A percentile compares a stretch with the other conserved stretches of the same genome.
These are phyloP conservation scores for Neurospora sp. DNA, from an alignment of 495 filamentous ascomycete genomes.

Conservation along the genomic window DNA sequence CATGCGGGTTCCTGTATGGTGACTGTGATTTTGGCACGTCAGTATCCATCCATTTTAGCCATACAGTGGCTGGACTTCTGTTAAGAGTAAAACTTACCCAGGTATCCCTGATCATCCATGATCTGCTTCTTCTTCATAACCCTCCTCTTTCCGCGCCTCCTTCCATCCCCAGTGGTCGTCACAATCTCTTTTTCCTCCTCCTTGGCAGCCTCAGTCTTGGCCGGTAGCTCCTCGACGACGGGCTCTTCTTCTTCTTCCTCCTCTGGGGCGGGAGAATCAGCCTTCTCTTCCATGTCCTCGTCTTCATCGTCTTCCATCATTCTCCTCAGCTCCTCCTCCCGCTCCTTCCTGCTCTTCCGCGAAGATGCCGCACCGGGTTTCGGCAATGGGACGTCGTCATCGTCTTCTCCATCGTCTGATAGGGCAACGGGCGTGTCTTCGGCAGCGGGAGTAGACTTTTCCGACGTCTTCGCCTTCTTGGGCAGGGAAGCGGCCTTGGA, in stretches of 20 bases:
- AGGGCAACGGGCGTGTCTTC: slow-evolving; percentile 53
- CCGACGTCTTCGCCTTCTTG: slow-evolving; percentile 41
- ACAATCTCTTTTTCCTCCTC: slow-evolving; percentile 46
- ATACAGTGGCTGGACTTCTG: background rate
- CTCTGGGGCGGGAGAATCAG: slow-evolving; percentile 6
- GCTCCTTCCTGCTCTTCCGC: slow-evolving; percentile 55
- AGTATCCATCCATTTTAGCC: slow-evolving; percentile 1
- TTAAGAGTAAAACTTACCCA: slow-evolving; percentile 49
- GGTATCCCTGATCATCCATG: slow-evolving; percentile 88
- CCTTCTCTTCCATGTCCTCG: slow-evolving; percentile 23
- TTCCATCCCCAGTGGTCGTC: slow-evolving; percentile 48
- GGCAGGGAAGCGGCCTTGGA: slow-evolving; percentile 63
- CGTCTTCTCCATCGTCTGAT: slow-evolving; percentile 64
- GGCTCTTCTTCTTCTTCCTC: slow-evolving; percentile 16
- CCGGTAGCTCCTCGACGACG: slow-evolving; percentile 21
- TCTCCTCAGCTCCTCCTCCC: slow-evolving; percentile 59
- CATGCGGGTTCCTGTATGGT: slow-evolving; percentile 80
- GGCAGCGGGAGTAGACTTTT: slow-evolving; percentile 29
- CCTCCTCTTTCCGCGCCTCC: slow-evolving; percentile 68
- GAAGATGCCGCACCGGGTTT: slow-evolving; percentile 24
- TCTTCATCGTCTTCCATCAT: slow-evolving; percentile 86
- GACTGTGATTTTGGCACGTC: slow-evolving; percentile 41
- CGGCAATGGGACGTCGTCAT: slow-evolving; percentile 36
- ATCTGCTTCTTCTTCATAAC: slow-evolving; percentile 83
- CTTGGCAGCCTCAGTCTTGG: slow-evolving; percentile 24